Evolutionary conservation across 371 early-diverging fungal genomes (phyloP), one percentile per base, ranked within the genome.

Genomic region (Chytridium lagenaria): DNA sequence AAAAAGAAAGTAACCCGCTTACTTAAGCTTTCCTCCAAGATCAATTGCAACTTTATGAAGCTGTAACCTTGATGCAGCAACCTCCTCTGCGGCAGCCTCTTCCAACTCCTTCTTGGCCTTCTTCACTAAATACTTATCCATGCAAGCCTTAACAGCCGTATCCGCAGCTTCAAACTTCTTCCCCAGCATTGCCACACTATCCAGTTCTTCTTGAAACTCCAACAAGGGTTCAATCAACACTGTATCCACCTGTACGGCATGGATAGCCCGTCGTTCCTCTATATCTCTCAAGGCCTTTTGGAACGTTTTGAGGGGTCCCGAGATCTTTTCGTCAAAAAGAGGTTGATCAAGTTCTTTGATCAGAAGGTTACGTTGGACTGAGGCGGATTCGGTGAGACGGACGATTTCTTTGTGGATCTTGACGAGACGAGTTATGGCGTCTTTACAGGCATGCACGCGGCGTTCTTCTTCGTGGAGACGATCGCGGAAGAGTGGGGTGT

Each of bases 401-500:
- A 15, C 61, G 50, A 70, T 44, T 10, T 63, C 61, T 22, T 40
- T 30, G 40, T 63, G 61, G 34, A 63, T n/a, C 33, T 44, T 34
- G 16, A 37, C 50, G 57, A 70, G 2, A 10, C 50, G 38, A 10
- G 28, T n/a, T 15, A 70, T 63, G 37, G 44, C 16, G 2, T 51
- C 61, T 3, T 10, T 10, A 63, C 63, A 63, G 19, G 10, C 50
- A 19, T 63, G 37, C 1, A 57, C 71, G 1, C 71, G 38, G 1
- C 50, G 31, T 50, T 55, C 57, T 34, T 63, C 71, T 38, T 70
- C 71, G 37, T 38, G 61, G 59, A 70, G 71, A 3, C 71, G 61
- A 22, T 70, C 71, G 28, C 71, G 61, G 50, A 70, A 70, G 31
- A 63, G 61, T 1, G 71, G 71, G 26, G 71, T 70, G 34, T 70